A percentile compares a stretch with the other conserved stretches of the same genome.
phyloP scores from a whole-genome alignment of 2,329 filamentous ascomycete species.

The Gaeumannomyces tritici region DNA sequence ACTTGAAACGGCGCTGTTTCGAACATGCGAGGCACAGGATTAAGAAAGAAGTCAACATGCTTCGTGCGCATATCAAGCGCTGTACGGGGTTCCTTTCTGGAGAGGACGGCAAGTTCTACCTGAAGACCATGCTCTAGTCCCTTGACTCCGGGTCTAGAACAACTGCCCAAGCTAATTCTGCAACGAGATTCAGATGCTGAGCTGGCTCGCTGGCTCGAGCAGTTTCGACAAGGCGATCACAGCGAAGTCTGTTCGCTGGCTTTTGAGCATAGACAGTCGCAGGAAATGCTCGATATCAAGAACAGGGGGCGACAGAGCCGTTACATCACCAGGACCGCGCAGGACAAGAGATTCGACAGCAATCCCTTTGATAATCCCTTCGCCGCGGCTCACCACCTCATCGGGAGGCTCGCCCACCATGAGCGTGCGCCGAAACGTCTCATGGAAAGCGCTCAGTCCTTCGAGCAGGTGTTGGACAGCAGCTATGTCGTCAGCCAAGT shows the following conservation, averaged over 20 bases:
- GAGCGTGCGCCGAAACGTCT: conserved; percentile 27
- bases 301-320: neutral
- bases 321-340: neutral
- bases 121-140: neutral
- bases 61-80: neutral
- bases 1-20: neutral
- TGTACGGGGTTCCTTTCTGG: neutral
- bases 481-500: neutral
- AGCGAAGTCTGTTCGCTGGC: neutral
- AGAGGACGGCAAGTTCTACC: neutral
- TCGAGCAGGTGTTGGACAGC: neutral
- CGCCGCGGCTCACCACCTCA: conserved; percentile 23
- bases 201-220: neutral
- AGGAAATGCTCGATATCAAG: neutral
- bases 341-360: neutral
- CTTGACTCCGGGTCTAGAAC: no score
- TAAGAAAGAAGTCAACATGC: neutral
- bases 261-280: neutral
- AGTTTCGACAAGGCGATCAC: neutral
- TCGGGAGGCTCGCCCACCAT: conserved; percentile 35
- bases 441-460: conserved; percentile 17
- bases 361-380: conserved; percentile 18
- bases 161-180: neutral
- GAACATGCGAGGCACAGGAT: neutral
- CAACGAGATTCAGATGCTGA: neutral